phyloP scores from a whole-genome alignment of 495 filamentous ascomycete genomes.

The Venustampulla echinocandica region DNA sequence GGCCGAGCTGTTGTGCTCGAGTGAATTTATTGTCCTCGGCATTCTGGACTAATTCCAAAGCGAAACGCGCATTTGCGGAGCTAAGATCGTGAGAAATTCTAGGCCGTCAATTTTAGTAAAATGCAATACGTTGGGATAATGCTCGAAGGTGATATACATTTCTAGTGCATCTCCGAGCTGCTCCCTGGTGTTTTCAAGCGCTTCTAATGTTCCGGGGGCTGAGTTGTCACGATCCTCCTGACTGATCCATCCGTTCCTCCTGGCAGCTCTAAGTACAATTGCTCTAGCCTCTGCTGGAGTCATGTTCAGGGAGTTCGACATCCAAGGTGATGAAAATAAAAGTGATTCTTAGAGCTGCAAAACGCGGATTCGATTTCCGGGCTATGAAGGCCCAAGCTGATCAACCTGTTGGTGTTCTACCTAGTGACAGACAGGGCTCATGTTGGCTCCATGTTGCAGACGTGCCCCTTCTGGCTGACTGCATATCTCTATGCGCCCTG shows the following conservation, averaged over 20 bases:
- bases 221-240: background rate
- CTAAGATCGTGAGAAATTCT: conserved; percentile 3
- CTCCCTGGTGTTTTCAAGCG: background rate
- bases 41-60: conserved; percentile 9
- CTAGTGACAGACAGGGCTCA: no score
- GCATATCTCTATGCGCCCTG: no score
- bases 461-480: no score
- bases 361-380: background rate
- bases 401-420: no score
- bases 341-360: background rate
- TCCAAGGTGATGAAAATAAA: background rate
- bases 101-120: background rate
- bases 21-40: conserved; percentile 5
- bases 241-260: background rate
- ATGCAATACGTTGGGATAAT: background rate
- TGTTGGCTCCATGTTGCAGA: no score
- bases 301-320: background rate
- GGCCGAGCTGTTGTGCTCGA: background rate
- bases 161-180: background rate
- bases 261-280: background rate
- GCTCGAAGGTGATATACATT: background rate
- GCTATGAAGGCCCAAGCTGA: background rate
- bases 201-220: background rate
- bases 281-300: background rate
- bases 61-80: conserved; percentile 2